Evolutionary conservation across 2,329 filamentous ascomycete species (phyloP).

Genomic region (Dothideomycetidae sp.): DNA sequence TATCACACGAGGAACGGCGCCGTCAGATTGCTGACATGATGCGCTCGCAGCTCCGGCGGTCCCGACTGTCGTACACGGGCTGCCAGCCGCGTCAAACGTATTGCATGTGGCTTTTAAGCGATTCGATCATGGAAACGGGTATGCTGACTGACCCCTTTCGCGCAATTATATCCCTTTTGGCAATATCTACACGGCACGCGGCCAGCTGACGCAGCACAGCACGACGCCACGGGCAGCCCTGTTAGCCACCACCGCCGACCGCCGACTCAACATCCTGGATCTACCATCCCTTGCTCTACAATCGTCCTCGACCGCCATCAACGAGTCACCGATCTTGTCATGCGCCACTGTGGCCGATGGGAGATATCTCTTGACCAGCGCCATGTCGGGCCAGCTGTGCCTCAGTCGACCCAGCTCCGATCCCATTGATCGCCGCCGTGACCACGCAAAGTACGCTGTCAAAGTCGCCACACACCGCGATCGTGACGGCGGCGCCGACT

Average conservation of each 20-base stretch:
- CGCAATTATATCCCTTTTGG: not conserved
- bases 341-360: conserved; percentile 29
- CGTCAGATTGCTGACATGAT: too few species aligned
- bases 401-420: conserved; percentile 31
- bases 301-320: conserved; percentile 26
- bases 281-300: conserved; percentile 22
- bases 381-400: conserved; percentile 45
- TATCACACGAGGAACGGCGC: too few species aligned
- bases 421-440: conserved; percentile 26
- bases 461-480: conserved; percentile 27
- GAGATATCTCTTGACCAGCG: conserved; percentile 35
- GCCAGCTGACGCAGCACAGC: conserved; percentile 1
- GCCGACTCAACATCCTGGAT: conserved; percentile 34
- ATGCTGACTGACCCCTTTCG: too few species aligned
- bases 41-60: conserved; percentile 29
- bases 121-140: conserved; percentile 5
- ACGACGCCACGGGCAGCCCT: conserved; percentile 18
- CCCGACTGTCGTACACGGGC: conserved; percentile 27
- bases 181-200: too few species aligned
- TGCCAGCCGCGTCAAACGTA: conserved; percentile 39
- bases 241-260: conserved; percentile 34
- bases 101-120: conserved; percentile 34
- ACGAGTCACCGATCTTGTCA: conserved; percentile 42
- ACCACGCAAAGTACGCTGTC: conserved; percentile 46
- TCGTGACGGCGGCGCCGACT: conserved; percentile 20